Percentiles rank a stretch among this genome's conserved stretches.
phyloP scores from a whole-genome alignment of 2,329 filamentous ascomycete species.

The Cytospora schulzeri region DNA sequence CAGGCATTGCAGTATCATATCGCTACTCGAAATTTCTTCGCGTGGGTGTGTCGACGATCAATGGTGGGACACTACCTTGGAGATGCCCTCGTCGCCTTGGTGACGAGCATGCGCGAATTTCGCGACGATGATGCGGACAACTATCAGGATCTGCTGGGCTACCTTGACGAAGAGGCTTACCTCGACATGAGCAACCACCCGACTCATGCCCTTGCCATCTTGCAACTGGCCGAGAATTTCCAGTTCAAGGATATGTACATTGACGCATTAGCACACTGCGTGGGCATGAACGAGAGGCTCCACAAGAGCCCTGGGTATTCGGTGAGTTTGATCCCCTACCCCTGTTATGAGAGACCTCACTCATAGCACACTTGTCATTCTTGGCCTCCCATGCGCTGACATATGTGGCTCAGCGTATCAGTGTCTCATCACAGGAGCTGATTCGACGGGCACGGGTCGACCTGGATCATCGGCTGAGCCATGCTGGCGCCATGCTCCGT shows the following conservation, averaged over 20 bases:
- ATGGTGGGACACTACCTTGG: constrained; percentile 71
- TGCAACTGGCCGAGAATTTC: constrained; percentile 69
- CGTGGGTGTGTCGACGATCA: constrained; percentile 66
- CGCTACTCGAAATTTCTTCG: constrained; percentile 74
- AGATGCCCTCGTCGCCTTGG: constrained; percentile 62
- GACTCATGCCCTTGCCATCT: constrained; percentile 67
- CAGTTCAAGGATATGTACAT: constrained; percentile 67
- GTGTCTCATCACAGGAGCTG: constrained; percentile 61
- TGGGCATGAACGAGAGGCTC: constrained; percentile 71
- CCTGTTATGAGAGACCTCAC: background rate
- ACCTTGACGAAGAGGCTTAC: constrained; percentile 71
- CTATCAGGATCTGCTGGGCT: constrained; percentile 62
- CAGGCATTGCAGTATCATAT: constrained; percentile 65
- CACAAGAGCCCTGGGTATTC: constrained; percentile 60
- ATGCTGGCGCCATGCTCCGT: constrained; percentile 60
- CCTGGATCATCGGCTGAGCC: constrained; percentile 64
- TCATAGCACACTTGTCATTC: background rate
- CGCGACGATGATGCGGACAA: constrained; percentile 58
- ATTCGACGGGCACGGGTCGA: constrained; percentile 65
- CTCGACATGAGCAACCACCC: constrained; percentile 65
- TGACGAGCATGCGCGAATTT: constrained; percentile 66
- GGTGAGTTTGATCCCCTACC: constrained; percentile 45
- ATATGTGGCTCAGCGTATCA: constrained; percentile 45
- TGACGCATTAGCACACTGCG: constrained; percentile 75
- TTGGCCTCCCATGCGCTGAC: constrained; percentile 15